Base-by-base conservation (phyloP, 1,284 basidiomycete species). In the Meira nashicola region DNA sequence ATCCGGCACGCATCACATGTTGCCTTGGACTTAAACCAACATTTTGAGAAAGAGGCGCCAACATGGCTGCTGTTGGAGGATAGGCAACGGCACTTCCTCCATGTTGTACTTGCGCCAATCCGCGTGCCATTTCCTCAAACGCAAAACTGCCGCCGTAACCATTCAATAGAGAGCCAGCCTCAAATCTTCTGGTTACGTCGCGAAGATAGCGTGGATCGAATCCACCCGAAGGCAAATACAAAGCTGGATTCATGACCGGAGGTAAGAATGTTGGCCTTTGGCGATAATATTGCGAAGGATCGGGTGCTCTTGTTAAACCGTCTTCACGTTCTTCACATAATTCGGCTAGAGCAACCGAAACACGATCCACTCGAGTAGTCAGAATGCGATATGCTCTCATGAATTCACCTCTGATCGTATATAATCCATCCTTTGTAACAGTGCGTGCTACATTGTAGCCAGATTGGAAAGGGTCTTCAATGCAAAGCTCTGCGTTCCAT, bases 331-430 rank as follows among this genome's bases (percentile, higher is more conserved):
- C 73, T 54, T 72, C 71, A 62, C 73, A 76, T 21, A 78, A 66
- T 55, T 78, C 74, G 11, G 65, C 70, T 23, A 78, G 68, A 28
- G 71, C 63, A 25, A 58, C 60, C 12, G 67, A 65, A 25, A 73
- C 67, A 19, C 73, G 68, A 25, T 66, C 65, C 12, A 58, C 59
- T 21, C 68, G 62, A 54, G 67, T 74, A 43, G 66, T 59, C 2
- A 81, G 66, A 39, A 79, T 73, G 51, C 92, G 85, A 28, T 88
- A 87, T 10, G 93, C 94, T 41, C 94, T 87, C 90, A 96, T 96
- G 78, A 97, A 95, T 81, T 97, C 94, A 53, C 94, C 94, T 9
- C 94, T 91, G 72, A 98, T 94, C 46, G 90, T 91, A 78, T 96
- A 96, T 54, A 97, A 83, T 1, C 94, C 94, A 75, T 98, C 94